phyloP scores from a whole-genome alignment of 768 basidiomycete species.

The Plicaturopsis crispa region DNA sequence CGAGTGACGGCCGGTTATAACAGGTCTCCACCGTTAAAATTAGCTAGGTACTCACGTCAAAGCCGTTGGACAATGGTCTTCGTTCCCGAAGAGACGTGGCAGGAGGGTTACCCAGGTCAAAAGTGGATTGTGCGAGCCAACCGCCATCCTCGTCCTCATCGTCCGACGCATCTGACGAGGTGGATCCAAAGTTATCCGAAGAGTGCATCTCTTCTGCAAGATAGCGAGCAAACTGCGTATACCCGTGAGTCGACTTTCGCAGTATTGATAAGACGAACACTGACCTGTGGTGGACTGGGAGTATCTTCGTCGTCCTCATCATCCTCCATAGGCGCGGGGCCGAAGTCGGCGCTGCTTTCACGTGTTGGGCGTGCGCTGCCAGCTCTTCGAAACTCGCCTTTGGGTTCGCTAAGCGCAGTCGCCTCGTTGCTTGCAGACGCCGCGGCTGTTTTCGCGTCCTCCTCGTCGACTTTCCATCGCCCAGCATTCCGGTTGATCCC shows the following conservation, averaged over 20 bases:
- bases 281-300: conserved; percentile 5
- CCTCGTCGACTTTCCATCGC: conserved; percentile 71
- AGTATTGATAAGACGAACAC: conserved; percentile 2
- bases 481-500: conserved; percentile 20
- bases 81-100: conserved; percentile 35
- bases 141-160: conserved; percentile 63
- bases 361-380: conserved; percentile 32
- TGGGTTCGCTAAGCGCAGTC: conserved; percentile 17
- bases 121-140: conserved; percentile 76
- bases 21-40: neutral
- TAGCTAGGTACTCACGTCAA: conserved; percentile 40
- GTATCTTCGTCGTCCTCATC: conserved; percentile 33
- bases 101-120: conserved; percentile 47
- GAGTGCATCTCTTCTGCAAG: conserved; percentile 67
- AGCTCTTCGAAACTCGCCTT: conserved; percentile 55
- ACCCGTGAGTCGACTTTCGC: conserved; percentile 2
- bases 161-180: conserved; percentile 41
- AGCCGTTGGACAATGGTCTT: conserved; percentile 35
- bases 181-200: conserved; percentile 47
- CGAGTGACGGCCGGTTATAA: neutral
- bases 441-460: conserved; percentile 25
- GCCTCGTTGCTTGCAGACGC: neutral
- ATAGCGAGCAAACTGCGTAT: conserved; percentile 67
- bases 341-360: conserved; percentile 61
- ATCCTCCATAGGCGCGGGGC: conserved; percentile 39